phyloP scores from a whole-genome alignment of 345 rosid species.

The Leavenworthia alabamica region DNA sequence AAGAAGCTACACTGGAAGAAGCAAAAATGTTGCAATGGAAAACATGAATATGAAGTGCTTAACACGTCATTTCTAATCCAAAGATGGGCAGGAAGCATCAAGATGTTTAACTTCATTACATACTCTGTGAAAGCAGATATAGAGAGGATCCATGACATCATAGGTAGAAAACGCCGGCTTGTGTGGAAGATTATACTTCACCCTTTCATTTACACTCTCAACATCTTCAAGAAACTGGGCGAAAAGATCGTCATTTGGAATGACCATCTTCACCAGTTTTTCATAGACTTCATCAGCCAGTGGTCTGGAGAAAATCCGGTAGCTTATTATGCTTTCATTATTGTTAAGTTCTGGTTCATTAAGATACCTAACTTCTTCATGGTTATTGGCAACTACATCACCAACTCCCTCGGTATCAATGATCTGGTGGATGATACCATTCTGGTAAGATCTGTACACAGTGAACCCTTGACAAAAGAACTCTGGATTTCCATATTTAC shows the following conservation, averaged over 20 bases:
- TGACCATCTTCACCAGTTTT: too few species aligned
- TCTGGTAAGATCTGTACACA: not conserved
- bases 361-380: not conserved
- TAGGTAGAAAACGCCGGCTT: not conserved
- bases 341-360: not conserved
- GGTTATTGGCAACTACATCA: not conserved
- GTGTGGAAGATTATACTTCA: not conserved
- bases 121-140: conserved; percentile 4
- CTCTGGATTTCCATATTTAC: not conserved
- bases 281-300: too few species aligned
- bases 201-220: not conserved
- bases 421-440: not conserved
- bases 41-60: too few species aligned
- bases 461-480: not conserved
- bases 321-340: not conserved
- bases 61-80: not conserved
- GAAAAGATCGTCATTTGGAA: too few species aligned
- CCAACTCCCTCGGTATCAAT: not conserved
- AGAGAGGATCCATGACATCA: not conserved
- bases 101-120: conserved; percentile 3
- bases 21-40: not conserved
- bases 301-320: not conserved
- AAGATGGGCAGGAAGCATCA: conserved; percentile 6
- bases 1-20: conserved; percentile 19
- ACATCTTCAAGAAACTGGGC: too few species aligned